Percentiles rank a stretch among this genome's conserved stretches.
Evolutionary conservation across 2,329 filamentous ascomycete genomes (phyloP).

Genomic region (Aspergillus flavus): DNA sequence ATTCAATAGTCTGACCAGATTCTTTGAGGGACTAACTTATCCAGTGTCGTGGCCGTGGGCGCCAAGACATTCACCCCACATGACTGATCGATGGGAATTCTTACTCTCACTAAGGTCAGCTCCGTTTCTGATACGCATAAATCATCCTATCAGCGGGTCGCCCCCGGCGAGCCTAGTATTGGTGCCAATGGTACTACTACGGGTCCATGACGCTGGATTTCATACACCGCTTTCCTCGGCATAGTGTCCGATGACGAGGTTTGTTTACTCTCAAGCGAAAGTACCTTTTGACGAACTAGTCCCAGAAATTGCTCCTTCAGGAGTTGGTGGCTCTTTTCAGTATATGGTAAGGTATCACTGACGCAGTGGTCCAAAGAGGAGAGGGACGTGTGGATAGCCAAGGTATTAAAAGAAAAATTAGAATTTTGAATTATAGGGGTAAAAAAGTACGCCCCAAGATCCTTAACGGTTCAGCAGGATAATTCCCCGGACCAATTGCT

Average conservation of each 20-base stretch:
- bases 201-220: not conserved
- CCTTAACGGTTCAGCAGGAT: slow-evolving; percentile 1
- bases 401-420: not conserved
- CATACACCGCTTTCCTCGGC: slow-evolving; percentile 4
- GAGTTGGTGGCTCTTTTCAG: not conserved
- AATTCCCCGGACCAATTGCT: slow-evolving; percentile 3
- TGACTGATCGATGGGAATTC: slow-evolving; percentile 10
- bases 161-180: not conserved
- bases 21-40: not conserved
- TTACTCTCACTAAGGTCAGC: not conserved
- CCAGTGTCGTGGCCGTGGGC: not conserved
- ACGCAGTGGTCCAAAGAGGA: slow-evolving; percentile 5
- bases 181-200: not conserved
- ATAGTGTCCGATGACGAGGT: not conserved
- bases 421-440: not conserved
- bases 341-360: not conserved
- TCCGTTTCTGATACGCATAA: slow-evolving; percentile 1
- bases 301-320: not conserved
- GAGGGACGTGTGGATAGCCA: slow-evolving; percentile 6
- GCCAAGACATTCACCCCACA: slow-evolving; percentile 12
- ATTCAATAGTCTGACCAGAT: slow-evolving; percentile 5
- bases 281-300: not conserved
- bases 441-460: not conserved
- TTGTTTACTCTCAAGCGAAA: not conserved
- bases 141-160: slow-evolving; percentile 1